Evolutionary conservation across 306 rosid species (phyloP), one percentile per base, ranked within the genome.

Genomic region (Astragalus membranaceus): DNA sequence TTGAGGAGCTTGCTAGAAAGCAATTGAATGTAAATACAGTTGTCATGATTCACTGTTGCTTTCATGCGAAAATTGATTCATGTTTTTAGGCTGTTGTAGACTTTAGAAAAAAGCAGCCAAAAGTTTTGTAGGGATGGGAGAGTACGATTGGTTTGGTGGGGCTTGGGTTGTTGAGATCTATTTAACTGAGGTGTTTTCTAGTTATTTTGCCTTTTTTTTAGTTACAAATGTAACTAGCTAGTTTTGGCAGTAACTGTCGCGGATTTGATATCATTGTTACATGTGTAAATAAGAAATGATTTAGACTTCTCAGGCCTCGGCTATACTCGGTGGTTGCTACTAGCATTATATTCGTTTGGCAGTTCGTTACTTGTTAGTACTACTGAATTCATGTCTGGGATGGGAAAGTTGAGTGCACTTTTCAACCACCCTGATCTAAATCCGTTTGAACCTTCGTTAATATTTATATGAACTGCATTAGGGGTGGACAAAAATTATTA

Each of bases 1-100:
- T 73, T 82, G 89, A 81, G 76, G 55, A 89, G 82, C 85, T 79
- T 80, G 83, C 76, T 86, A 7, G 92, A 81, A 81, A 85, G 85
- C 48, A 86, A 81, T 33, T 84, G 81, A 88, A 55, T 81, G 82
- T 86, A 46, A 32, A 71, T 76, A 72, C 30, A 52, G 29, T 60
- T 57, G 26, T 49, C 72, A 23, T 15, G 59, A 69, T 73, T 67
- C 73, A 61, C 47, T 4, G 12, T 20, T 74, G 70, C 64, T 70
- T 47, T 29, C 35, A 12, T 59, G 63, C 41, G 48, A 47, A 58
- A 68, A 57, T 72, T 74, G 49, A 29, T 54, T 62, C 63, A 72
- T 83, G 82, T 75, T 83, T 76, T 57, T 70, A 66, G 91, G 84
- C 89, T 78, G 87, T 80, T 74, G 77, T 79, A 76, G 89, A 76